Evolutionary conservation across 805 yeast genomes (phyloP), one percentile per base, ranked within the genome.

Genomic region (Metschnikowia koreensis): DNA sequence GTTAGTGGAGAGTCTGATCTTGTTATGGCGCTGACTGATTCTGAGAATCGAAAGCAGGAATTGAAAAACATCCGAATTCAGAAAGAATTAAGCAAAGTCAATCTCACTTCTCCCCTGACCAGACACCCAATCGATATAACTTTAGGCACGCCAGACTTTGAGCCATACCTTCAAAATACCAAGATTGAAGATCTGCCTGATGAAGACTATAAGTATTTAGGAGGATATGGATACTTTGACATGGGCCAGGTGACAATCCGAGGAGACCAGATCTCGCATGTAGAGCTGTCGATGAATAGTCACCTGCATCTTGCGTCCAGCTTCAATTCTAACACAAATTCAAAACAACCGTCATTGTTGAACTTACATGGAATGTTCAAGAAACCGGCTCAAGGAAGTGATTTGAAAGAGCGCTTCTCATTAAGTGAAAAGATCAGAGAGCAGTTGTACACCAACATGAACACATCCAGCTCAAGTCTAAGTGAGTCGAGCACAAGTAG

Each of bases 201-300:
- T 15, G 64, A 61, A 36, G 68, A 66, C 34, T 71, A 60, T 53
- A 65, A 65, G 49, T 59, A 81, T 51, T 72, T 90, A 38, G 93
- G 96, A 41, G 97, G 97, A 2, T 91, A 91, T 66, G 96, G 92
- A 37, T 87, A 88, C 66, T 88, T 88, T 65, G 94, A 87, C 60
- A 76, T 84, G 55, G 89, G 86, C 10, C 80, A 79, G 55, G 82
- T 86, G 57, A 84, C 84, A 52, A 64, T 80, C 49, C 75, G 87
- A 55, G 80, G 87, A 7, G 68, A 63, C 51, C 53, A 56, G 50
- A 38, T 60, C 34, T 54, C 56, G 61, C 64, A 70, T 16, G 64
- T 64, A 38, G 70, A 69, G 47, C 68, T 74, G 10, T 62, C 54
- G 40, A 48, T 69, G 51, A 67, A 66, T 52, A 60, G 63, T 27